These are phyloP conservation scores for Terana coerulea DNA, from an alignment of 768 basidiomycete genomes.

Conservation along the genomic window DNA sequence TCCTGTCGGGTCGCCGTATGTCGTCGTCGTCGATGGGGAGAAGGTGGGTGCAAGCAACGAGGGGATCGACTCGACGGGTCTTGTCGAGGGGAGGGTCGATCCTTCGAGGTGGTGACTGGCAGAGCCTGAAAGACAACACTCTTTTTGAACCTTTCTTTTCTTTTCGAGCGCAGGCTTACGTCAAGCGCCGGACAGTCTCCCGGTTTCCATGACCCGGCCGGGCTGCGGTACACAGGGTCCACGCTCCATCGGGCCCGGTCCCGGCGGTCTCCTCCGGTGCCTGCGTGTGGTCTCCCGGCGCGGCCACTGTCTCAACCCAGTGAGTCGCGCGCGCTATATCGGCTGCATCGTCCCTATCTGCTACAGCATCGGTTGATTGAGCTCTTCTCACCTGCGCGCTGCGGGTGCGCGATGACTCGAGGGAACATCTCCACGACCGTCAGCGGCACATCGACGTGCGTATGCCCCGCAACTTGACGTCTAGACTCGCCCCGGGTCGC, in stretches of 20 bases:
- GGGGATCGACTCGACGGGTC: slow-evolving; percentile 36
- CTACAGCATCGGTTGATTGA: no score
- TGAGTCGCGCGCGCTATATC: neutral
- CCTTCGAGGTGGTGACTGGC: slow-evolving; percentile 26
- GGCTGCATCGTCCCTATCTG: slow-evolving; percentile 4
- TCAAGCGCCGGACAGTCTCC: slow-evolving; percentile 13
- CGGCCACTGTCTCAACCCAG: neutral
- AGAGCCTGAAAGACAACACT: slow-evolving; percentile 19
- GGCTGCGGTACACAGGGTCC: no score
- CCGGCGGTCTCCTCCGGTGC: neutral
- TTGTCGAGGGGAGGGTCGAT: slow-evolving; percentile 36
- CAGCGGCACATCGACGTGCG: neutral
- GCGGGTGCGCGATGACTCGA: neutral
- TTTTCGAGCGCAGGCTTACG: slow-evolving; percentile 17
- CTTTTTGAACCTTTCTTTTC: slow-evolving; percentile 7
- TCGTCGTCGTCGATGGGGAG: slow-evolving; percentile 37
- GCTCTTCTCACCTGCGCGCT: neutral
- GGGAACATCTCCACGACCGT: no score
- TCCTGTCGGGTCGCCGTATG: slow-evolving; percentile 31
- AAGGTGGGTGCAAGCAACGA: slow-evolving; percentile 32
- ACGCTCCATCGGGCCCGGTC: neutral
- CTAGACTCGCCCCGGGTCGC: no score
- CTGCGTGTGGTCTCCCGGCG: neutral
- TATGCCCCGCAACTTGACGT: no score
- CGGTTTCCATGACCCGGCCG: slow-evolving; percentile 1